Evolutionary conservation across 352 stramenopile genomes (phyloP), one percentile per base, ranked within the genome.

Genomic region (Pilasporangium apinafurcum): DNA sequence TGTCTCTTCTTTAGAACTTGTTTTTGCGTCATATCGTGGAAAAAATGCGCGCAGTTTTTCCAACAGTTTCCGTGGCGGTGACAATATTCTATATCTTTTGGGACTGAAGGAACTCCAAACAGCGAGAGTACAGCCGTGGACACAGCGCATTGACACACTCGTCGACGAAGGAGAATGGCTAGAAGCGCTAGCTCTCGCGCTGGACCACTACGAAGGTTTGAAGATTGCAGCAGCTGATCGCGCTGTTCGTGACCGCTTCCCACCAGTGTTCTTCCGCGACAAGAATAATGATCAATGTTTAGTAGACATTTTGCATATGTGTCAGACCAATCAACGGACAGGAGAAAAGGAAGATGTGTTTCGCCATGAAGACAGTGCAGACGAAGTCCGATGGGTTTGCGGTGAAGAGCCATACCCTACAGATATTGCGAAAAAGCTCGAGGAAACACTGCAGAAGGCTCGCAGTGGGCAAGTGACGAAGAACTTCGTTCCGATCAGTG

Each of bases 161-260:
- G 88, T 98, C 37, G 86, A 97, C 42, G 87, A 97, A 55, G 95
- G 95, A 33, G 92, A 98, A 65, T 99, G 95, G 95, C 73, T 99
- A 5, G 93, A 98, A 59, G 95, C 94, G 2, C 76, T 99, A 13
- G 91, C 92, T 21, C 65, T 98, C n/a, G 90, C 92, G 6, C 66
- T 98, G 26, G 93, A 98, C 59, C 87, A 98, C 51, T 98, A 96
- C 33, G 92, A 98, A 73, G 91, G 84, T 24, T 53, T 96, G 2
- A 92, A 93, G 42, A 68, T 87, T 13, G 80, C 80, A 1, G 82
- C 82, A 0, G 70, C 76, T 3, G 80, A 90, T 39, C 72, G 82
- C 32, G 82, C 82, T n/a, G 79, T 82, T 17, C 78, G 82, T 20
- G 82, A 93, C 44, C 74, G 82, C 2, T 93, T 93, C 57, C 82